Conservation (phyloP, 1,284 basidiomycete genomes). For the Peniophora sp. region DNA sequence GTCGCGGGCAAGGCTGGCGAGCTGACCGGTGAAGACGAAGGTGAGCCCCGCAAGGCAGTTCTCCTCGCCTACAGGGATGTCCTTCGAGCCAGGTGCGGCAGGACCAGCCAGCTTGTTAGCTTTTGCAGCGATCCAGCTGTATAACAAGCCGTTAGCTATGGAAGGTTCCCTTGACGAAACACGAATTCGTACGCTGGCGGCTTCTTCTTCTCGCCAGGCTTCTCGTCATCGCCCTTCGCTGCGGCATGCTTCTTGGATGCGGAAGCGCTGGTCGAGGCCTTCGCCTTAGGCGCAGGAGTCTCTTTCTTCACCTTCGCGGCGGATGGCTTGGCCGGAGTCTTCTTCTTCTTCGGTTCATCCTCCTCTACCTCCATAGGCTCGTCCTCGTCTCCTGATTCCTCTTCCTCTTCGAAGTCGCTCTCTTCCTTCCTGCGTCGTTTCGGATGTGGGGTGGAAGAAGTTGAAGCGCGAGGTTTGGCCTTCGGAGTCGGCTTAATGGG, state of each 20-base stretch:
- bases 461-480: conserved; percentile 7
- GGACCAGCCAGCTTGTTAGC: conserved; percentile 69
- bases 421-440: conserved; percentile 16
- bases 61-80: conserved; percentile 65
- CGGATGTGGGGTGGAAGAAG: conserved; percentile 4
- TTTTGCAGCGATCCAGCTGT: conserved; percentile 58
- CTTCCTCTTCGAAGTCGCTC: conserved; percentile 12
- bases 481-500: conserved; percentile 15
- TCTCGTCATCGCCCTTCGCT: conserved; percentile 14
- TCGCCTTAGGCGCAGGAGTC: conserved; percentile 14
- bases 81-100: conserved; percentile 71
- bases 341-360: conserved; percentile 19
- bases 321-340: conserved; percentile 4
- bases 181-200: conserved; percentile 28
- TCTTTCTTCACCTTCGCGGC: conserved; percentile 7
- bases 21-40: conserved; percentile 94
- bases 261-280: conserved; percentile 10
- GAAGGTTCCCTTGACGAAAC: conserved; percentile 10
- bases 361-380: conserved; percentile 23
- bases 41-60: conserved; percentile 84
- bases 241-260: conserved; percentile 5
- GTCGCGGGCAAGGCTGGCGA: conserved; percentile 82
- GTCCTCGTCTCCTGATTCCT: conserved; percentile 14
- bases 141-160: background rate
- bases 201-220: conserved; percentile 15